Evolutionary conservation across 345 rosid species (phyloP), one percentile per base, ranked within the genome.

Genomic region (Eucalyptus shirleyi): DNA sequence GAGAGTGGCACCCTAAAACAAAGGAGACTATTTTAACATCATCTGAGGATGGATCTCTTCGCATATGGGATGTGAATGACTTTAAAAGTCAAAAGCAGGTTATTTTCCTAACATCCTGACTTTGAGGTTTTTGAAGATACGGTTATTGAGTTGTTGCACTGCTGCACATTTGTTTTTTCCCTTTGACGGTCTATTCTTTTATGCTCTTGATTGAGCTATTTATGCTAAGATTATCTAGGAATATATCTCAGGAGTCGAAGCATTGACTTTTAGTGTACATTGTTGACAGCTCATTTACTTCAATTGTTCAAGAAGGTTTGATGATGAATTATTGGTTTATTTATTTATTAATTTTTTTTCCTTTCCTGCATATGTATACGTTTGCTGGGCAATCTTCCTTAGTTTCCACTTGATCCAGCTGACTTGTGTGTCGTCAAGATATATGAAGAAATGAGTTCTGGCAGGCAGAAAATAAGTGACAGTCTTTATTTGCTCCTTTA

Each of bases 71-170:
- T 94, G 99, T 97, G 56, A 98, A 97, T 92, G 96, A 98, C 89
- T 98, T 98, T 94, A 94, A 95, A 91, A 94, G 96, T 93, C 99
- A 98, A 90, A 97, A 97, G 90, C 98, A 98, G 98, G 99, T 98
- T 89, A 40, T 21, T 37, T 37, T 21, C 47, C 83, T 40, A 26
- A 77, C 24, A 21, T 77, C 47, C 85, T 21, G 85, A 21, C 30
- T 40, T 77, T 12, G 47, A 12, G 30, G 24, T 77, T 77, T 23
- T 24, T 40, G 8, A 77, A 77, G 47, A 77, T 40, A 77, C 4
- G 9, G 47, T 40, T 21, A 77, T 18, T 21, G 85, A 77, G 85
- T 77, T 77, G 85, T 21, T 77, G 82, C 85, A 77, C 85, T 12
- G 16, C 9, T 77, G 47, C 15, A 21, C 5, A 21, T 77, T 40